A percentile compares a stretch with the other conserved stretches of the same genome.
Evolutionary conservation across 2,329 filamentous ascomycete species (phyloP).

Genomic region (Aspergillus puulaauensis): DNA sequence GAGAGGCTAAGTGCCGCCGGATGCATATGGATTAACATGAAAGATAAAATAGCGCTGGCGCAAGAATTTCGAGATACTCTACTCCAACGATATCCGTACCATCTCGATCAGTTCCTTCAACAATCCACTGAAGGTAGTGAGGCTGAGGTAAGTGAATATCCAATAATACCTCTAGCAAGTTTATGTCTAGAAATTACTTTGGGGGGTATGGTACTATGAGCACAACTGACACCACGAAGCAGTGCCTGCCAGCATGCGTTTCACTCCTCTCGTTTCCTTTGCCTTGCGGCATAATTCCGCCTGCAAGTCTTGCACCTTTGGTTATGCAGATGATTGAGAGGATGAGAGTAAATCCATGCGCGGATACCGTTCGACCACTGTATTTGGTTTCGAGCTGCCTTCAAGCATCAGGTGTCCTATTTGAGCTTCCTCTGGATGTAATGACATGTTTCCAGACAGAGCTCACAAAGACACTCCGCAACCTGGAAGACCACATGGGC

Average conservation of each 20-base stretch:
- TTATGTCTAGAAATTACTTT: not conserved
- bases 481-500: constrained; percentile 40
- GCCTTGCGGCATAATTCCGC: constrained; percentile 26
- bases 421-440: constrained; percentile 31
- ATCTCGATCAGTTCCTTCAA: constrained; percentile 37
- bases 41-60: constrained; percentile 23
- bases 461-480: constrained; percentile 38
- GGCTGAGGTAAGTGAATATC: constrained; percentile 27
- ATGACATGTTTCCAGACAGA: constrained; percentile 39
- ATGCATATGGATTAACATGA: constrained; percentile 14
- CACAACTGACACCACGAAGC: not conserved
- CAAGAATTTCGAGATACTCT: constrained; percentile 32
- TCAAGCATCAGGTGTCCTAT: constrained; percentile 25
- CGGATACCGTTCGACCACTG: constrained; percentile 34
- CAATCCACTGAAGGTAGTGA: constrained; percentile 28
- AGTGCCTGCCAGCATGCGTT: constrained; percentile 34
- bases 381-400: constrained; percentile 34
- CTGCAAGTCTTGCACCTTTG: constrained; percentile 35
- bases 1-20: not conserved
- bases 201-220: not conserved
- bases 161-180: not conserved
- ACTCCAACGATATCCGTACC: constrained; percentile 30
- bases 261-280: constrained; percentile 37
- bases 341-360: constrained; percentile 31
- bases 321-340: constrained; percentile 30